Evolutionary conservation across 2,329 filamentous ascomycete genomes (phyloP), one percentile per base, ranked within the genome.

Genomic region (Colletotrichum gigasporum): DNA sequence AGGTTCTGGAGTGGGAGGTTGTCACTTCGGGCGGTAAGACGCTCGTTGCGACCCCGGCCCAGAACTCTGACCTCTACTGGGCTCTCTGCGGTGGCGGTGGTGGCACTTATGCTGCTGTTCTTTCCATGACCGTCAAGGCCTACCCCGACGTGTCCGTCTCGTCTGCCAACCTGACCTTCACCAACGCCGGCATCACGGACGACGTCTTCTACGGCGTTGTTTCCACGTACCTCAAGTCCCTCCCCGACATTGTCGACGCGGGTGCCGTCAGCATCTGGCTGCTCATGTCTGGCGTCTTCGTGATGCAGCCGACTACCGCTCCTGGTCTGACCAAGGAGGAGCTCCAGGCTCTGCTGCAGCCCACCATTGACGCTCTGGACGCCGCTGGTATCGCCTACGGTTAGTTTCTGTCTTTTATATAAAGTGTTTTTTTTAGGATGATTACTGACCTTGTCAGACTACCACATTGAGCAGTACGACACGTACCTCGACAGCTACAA

Each of bases 41-140:
- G 14, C 56, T 85, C 0, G 76, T 73, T 1, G 84, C 83, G 2
- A 79, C 75, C 3, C 78, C 73, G 0, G 70, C 73, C 0, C 48
- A 81, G 18, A 80, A 87, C 57, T 52, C 74, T 0, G 85, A 88
- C 57, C 75, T 88, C 1, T 87, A 83, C 72, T 89, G 85, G 85
- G 85, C 85, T 2, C 71, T 87, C 4, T 75, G 75, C 47, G 83
- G 84, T 7, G 83, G 85, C 5, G 84, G 85, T 3, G 80, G 77
- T 8, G 84, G 84, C 3, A 85, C 78, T 2, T 88, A 82, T 65
- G 85, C 78, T 1, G 76, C 87, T 0, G 81, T 87, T 3, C 71
- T 79, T 16, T 83, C 80, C 9, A 76, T 86, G 71, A 86, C 83
- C 1, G 71, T 78, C 37, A 62, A 63, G 57, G 63, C 58, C 3